Evolutionary conservation across 805 yeast genomes (phyloP), one percentile per base, ranked within the genome.

Genomic region (Scheffersomyces spartinae): DNA sequence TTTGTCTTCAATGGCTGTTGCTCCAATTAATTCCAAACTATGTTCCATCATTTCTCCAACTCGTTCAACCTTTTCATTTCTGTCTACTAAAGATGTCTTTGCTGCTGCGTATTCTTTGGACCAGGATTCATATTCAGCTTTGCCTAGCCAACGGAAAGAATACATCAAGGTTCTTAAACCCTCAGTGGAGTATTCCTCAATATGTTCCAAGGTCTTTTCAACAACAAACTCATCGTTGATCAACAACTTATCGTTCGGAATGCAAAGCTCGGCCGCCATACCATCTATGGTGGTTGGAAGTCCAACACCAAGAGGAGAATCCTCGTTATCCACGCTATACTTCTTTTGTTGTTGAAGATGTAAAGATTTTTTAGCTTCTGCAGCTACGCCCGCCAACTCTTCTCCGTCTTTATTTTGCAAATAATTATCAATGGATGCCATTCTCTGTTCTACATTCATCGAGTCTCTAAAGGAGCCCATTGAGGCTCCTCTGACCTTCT

Each of bases 1-100:
- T 45, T 88, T 91, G 46, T 91, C 99, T 47, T 91, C 99, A 34
- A 91, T 91, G 0, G 97, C 98, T 4, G 96, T 85, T 3, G 94
- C 95, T 4, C 98, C 99, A 6, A 77, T 48, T 6, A 91, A 53
- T 28, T 66, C 74, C 19, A 88, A 55, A n/a, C 66, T 63, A 7
- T 47, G 52, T 49, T 91, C 99, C 28, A 91, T 58, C 25, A 60
- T 47, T 24, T 67, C 79, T 12, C 96, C 97, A 3, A 74, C 71
- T 15, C 55, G 58, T 34, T 81, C 94, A 21, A 86, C 71, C 36
- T 72, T 61, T 23, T 57, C 51, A 4, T 74, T 62, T 25, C 98
- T 69, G 36, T 84, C 68, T 1, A 54, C 63, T 22, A 88, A 52
- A 2, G 94, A 69, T 0, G 85, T 74, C 38, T 81, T 76, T 0